Percentiles rank a stretch among this genome's conserved stretches.
Evolutionary conservation across 257 asterid genomes (phyloP).

Genomic region (Fraxinus quadrangulata): DNA sequence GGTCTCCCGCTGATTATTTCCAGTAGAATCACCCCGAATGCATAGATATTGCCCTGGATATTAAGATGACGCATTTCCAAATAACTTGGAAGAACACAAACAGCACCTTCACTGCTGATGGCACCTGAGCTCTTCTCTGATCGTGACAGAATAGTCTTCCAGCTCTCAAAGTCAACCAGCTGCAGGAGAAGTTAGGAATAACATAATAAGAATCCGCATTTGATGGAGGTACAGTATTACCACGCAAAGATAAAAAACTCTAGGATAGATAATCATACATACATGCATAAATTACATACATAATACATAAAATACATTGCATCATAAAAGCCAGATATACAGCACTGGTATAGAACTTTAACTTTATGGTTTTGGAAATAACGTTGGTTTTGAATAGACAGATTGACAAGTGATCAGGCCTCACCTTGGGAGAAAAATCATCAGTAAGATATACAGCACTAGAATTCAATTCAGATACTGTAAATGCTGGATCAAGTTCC

Average conservation of each 20-base stretch:
- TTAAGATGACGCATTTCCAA: conserved; percentile 48
- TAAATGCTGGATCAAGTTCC: conserved; percentile 63
- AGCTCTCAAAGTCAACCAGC: conserved; percentile 61
- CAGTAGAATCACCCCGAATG: conserved; percentile 69
- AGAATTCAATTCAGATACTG: conserved; percentile 69
- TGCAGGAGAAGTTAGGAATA: conserved; percentile 28
- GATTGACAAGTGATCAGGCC: conserved; percentile 15
- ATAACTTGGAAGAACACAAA: conserved; percentile 39
- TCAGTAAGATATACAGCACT: conserved; percentile 77
- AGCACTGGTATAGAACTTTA: conserved; percentile 9
- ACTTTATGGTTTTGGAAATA: no score
- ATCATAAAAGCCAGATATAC: background rate
- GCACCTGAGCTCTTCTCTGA: conserved; percentile 49
- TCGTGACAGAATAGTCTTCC: conserved; percentile 56
- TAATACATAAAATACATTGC: no score
- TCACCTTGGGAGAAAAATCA: conserved; percentile 87
- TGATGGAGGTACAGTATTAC: background rate
- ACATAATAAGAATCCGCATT: conserved; percentile 13
- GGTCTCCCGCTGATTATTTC: conserved; percentile 83
- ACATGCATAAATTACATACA: no score
- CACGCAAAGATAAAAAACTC: background rate
- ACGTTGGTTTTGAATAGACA: background rate
- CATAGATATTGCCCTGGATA: conserved; percentile 59
- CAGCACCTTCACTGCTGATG: conserved; percentile 46
- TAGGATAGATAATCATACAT: background rate